These are phyloP conservation scores for Aspergillus sojae DNA, from an alignment of 2,329 filamentous ascomycete species.

Conservation along the genomic window DNA sequence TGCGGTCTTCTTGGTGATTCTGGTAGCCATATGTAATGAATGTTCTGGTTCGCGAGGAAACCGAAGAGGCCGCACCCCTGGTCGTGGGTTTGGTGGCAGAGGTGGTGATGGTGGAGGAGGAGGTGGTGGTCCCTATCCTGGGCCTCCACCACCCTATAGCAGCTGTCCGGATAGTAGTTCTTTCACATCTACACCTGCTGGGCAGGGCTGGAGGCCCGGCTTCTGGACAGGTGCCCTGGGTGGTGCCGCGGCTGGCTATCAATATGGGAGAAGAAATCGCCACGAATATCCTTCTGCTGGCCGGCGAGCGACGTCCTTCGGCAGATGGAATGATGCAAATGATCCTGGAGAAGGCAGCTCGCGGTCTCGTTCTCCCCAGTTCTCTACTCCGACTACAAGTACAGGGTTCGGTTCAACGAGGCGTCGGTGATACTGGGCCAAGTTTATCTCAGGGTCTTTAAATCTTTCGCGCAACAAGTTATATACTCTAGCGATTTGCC, in stretches of 20 bases:
- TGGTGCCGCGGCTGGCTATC: slow-evolving; percentile 47
- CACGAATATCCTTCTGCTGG: slow-evolving; percentile 19
- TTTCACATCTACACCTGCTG: slow-evolving; percentile 14
- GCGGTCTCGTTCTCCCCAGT: slow-evolving; percentile 33
- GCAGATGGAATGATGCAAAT: slow-evolving; percentile 23
- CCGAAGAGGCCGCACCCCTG: slow-evolving; percentile 34
- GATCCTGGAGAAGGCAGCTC: slow-evolving; percentile 39
- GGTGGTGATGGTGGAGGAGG: slow-evolving; percentile 27
- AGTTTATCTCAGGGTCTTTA: not conserved
- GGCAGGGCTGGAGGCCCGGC: slow-evolving; percentile 47
- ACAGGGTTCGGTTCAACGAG: slow-evolving; percentile 52
- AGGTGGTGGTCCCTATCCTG: slow-evolving; percentile 31
- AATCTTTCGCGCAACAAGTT: not conserved
- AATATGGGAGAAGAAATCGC: slow-evolving; percentile 33
- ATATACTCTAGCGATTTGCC: slow-evolving; percentile 5
- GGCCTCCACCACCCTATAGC: slow-evolving; percentile 46
- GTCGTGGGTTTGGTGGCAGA: slow-evolving; percentile 38
- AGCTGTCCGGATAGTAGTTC: slow-evolving; percentile 29
- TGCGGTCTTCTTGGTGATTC: slow-evolving; percentile 32
- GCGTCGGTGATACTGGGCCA: slow-evolving; percentile 34
- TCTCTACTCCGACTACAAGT: slow-evolving; percentile 37
- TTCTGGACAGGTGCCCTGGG: slow-evolving; percentile 51
- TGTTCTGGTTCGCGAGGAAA: slow-evolving; percentile 27
- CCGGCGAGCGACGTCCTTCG: slow-evolving; percentile 19
- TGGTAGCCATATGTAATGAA: slow-evolving; percentile 27